These are phyloP conservation scores for Solioccasus polychromus DNA, from an alignment of 768 basidiomycete genomes.

Conservation along the genomic window DNA sequence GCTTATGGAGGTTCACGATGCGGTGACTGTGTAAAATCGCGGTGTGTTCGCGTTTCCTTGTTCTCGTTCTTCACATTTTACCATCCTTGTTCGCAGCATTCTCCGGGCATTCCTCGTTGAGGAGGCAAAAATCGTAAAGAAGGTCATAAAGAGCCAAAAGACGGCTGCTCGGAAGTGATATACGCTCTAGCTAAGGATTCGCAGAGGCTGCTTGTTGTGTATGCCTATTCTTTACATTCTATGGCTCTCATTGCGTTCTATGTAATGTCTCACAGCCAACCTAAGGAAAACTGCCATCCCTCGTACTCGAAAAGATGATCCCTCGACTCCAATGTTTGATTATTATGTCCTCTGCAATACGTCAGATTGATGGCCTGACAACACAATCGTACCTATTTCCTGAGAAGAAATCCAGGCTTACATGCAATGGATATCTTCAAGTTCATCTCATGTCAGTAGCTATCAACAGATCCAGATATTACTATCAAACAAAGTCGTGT, in stretches of 20 bases:
- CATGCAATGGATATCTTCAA: too few species aligned
- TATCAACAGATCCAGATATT: not conserved
- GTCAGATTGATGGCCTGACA: too few species aligned
- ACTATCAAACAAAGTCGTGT: slow-evolving; percentile 1
- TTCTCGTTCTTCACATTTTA: not conserved
- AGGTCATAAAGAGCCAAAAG: slow-evolving; percentile 89
- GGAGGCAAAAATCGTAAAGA: slow-evolving; percentile 99
- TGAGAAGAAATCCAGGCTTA: too few species aligned
- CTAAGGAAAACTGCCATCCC: slow-evolving; percentile 8
- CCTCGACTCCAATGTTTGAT: too few species aligned
- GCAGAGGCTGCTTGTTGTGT: slow-evolving; percentile 5
- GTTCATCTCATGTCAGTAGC: not conserved
- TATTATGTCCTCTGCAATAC: too few species aligned
- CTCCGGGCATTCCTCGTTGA: slow-evolving; percentile 98
- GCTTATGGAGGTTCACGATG: slow-evolving; percentile 99
- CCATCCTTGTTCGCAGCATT: slow-evolving; percentile 53
- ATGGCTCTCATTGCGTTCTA: slow-evolving; percentile 17
- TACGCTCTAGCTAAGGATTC: too few species aligned
- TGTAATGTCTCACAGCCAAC: slow-evolving; percentile 19
- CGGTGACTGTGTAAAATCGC: slow-evolving; percentile 91
- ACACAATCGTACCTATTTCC: too few species aligned
- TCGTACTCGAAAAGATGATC: not conserved
- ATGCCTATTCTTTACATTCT: slow-evolving; percentile 11
- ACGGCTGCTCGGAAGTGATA: slow-evolving; percentile 26
- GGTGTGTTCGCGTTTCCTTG: slow-evolving; percentile 53